Evolutionary conservation across 495 filamentous ascomycete species (phyloP).

Genomic region (Lentithecium fluviatile): DNA sequence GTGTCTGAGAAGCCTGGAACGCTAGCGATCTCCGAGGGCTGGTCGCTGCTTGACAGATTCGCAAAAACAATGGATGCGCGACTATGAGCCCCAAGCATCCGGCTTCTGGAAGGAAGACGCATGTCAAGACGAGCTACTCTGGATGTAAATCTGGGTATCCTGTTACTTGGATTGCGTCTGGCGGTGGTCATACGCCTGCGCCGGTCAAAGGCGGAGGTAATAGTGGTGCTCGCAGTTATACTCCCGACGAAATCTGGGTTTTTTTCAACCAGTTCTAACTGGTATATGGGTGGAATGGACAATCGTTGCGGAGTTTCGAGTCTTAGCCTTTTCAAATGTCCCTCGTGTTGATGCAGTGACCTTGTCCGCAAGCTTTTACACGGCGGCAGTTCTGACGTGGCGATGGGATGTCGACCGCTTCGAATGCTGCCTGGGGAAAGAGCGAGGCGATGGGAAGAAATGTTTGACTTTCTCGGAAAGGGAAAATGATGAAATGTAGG

Average conservation of each 20-base stretch:
- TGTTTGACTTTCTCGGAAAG: too few species aligned
- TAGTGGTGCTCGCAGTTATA: conserved; percentile 30
- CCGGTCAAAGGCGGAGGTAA: not conserved
- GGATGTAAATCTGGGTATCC: conserved; percentile 39
- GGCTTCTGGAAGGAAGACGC: conserved; percentile 33
- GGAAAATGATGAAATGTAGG: too few species aligned
- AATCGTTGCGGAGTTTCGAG: too few species aligned
- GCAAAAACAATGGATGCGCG: conserved; percentile 45
- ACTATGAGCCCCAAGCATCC: conserved; percentile 30
- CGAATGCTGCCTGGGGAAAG: too few species aligned
- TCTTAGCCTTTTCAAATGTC: too few species aligned
- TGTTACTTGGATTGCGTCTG: conserved; percentile 29
- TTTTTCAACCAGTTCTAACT: conserved; percentile 39
- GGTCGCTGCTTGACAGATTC: conserved; percentile 44
- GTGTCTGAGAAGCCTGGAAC: too few species aligned
- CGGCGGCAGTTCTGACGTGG: too few species aligned
- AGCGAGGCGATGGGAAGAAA: too few species aligned
- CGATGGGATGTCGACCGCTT: too few species aligned
- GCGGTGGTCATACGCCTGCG: conserved; percentile 7
- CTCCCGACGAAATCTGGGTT: conserved; percentile 41
- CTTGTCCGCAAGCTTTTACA: too few species aligned
- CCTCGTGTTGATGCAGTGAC: too few species aligned
- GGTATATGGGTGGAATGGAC: too few species aligned
- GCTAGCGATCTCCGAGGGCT: conserved; percentile 41
- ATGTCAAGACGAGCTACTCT: conserved; percentile 37